These are phyloP conservation scores for Coprinopsis strossmayeri DNA, from an alignment of 768 basidiomycete genomes.

Conservation along the genomic window DNA sequence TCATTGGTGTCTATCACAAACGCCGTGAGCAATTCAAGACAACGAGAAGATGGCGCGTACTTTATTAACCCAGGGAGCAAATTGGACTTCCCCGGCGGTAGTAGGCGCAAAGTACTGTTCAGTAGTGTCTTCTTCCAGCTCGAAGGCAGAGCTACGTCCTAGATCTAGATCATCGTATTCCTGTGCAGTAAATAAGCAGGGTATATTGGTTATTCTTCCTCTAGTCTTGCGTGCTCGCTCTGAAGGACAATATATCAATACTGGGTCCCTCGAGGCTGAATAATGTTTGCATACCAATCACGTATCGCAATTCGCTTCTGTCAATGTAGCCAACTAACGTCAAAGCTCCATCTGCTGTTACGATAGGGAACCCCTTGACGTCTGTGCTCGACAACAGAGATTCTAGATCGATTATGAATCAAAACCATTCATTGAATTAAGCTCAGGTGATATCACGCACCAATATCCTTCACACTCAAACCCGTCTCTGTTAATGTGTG, in stretches of 20 bases:
- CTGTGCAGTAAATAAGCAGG: conserved; percentile 62
- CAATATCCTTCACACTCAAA: conserved; percentile 71
- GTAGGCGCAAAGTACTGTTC: conserved; percentile 57
- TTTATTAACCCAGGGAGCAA: conserved; percentile 94
- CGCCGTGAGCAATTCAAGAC: neutral
- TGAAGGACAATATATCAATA: conserved; percentile 20
- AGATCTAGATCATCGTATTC: conserved; percentile 48
- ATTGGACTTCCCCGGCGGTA: conserved; percentile 50
- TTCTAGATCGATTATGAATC: conserved; percentile 58
- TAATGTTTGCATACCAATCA: conserved; percentile 53
- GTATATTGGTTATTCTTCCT: conserved; percentile 55
- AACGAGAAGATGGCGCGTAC: conserved; percentile 31
- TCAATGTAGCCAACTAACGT: conserved; percentile 85
- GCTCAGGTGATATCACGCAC: conserved; percentile 37
- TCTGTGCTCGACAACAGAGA: conserved; percentile 60
- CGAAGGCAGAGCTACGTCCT: conserved; percentile 36
- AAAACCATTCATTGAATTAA: conserved; percentile 6
- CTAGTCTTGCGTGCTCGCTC: conserved; percentile 68
- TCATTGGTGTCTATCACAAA: conserved; percentile 86
- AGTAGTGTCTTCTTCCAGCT: conserved; percentile 58
- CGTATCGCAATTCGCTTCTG: conserved; percentile 77
- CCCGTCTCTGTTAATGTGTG: conserved; percentile 68
- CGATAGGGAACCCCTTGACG: conserved; percentile 90
- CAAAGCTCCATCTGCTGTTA: conserved; percentile 51
- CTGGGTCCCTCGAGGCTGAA: conserved; percentile 1